Evolutionary conservation across 257 asterid species (phyloP).

Genomic region (Penstemon barbatus): DNA sequence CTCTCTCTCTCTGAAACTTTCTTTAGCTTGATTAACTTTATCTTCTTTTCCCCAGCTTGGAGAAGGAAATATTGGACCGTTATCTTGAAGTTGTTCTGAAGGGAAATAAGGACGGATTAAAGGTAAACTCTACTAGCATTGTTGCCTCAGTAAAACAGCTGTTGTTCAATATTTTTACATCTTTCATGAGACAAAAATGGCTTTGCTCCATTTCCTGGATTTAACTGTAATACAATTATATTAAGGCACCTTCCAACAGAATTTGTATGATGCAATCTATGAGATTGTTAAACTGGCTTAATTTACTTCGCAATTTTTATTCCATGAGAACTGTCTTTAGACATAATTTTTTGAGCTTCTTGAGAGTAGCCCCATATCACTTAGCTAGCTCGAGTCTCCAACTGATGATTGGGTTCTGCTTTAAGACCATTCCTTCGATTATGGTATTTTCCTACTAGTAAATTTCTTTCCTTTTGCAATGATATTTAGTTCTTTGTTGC

Average conservation of each 20-base stretch:
- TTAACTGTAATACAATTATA: neutral
- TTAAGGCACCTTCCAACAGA: neutral
- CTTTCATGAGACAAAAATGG: neutral
- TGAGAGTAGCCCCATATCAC: too few relatives aligned
- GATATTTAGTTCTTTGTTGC: neutral
- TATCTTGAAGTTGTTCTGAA: constrained; percentile 91
- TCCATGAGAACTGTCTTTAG: neutral
- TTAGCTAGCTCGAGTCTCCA: neutral
- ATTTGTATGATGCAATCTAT: too few relatives aligned
- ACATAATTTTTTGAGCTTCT: too few relatives aligned
- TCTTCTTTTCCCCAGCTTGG: constrained; percentile 55
- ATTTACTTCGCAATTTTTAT: neutral
- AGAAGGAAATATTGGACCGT: constrained; percentile 94
- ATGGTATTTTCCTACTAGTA: neutral
- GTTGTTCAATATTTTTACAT: neutral
- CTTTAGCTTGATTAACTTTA: constrained; percentile 24
- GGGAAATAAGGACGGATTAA: constrained; percentile 95
- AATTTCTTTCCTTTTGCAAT: neutral
- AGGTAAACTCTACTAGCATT: constrained; percentile 44
- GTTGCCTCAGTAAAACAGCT: neutral
- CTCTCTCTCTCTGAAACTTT: constrained; percentile 9
- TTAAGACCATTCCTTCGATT: neutral
- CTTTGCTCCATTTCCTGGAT: neutral
- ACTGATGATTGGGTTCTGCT: neutral
- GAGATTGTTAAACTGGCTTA: neutral